These are phyloP conservation scores for button mushroom (Agaricus bisporus) DNA, from an alignment of 768 basidiomycete genomes.

Conservation along the genomic window DNA sequence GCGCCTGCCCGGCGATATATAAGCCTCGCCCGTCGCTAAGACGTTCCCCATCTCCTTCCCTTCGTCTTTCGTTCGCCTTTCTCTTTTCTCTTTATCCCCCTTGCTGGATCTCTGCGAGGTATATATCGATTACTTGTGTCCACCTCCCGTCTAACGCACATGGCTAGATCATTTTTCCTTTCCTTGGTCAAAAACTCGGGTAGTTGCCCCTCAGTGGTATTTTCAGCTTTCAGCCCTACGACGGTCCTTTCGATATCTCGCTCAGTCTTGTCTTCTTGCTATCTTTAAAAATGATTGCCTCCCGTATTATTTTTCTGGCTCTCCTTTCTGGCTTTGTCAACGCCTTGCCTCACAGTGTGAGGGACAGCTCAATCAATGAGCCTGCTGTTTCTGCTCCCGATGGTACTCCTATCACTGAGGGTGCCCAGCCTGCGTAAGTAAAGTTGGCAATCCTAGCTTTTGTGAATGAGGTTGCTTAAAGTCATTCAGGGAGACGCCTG, in stretches of 20 bases:
- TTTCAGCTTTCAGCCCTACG: slow-evolving; percentile 37
- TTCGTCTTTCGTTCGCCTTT: slow-evolving; percentile 16
- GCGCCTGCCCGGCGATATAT: slow-evolving; percentile 21
- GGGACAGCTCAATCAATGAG: slow-evolving; percentile 30
- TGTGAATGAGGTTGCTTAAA: not conserved
- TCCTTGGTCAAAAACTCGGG: slow-evolving; percentile 65
- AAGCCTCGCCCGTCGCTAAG: slow-evolving; percentile 10
- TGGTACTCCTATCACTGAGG: slow-evolving; percentile 38
- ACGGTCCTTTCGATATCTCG: slow-evolving; percentile 30
- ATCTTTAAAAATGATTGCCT: slow-evolving; percentile 53
- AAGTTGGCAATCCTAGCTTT: not conserved
- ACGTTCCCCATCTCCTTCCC: slow-evolving; percentile 16
- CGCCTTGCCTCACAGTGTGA: slow-evolving; percentile 42
- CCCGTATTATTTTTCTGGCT: slow-evolving; percentile 47
- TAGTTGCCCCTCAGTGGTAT: slow-evolving; percentile 61
- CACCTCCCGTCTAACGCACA: slow-evolving; percentile 4
- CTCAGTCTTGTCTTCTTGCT: slow-evolving; percentile 38
- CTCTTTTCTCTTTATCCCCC: slow-evolving; percentile 21
- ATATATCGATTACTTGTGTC: slow-evolving; percentile 14
- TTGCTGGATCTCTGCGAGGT: slow-evolving; percentile 59
- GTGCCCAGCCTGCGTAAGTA: slow-evolving; percentile 30
- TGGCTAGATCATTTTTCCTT: slow-evolving; percentile 41
- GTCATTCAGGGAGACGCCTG: not conserved
- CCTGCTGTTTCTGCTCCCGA: slow-evolving; percentile 41
- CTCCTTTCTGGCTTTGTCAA: slow-evolving; percentile 46